phyloP scores from a whole-genome alignment of 805 yeast genomes.

The Blastobotrys chiropterorum region DNA sequence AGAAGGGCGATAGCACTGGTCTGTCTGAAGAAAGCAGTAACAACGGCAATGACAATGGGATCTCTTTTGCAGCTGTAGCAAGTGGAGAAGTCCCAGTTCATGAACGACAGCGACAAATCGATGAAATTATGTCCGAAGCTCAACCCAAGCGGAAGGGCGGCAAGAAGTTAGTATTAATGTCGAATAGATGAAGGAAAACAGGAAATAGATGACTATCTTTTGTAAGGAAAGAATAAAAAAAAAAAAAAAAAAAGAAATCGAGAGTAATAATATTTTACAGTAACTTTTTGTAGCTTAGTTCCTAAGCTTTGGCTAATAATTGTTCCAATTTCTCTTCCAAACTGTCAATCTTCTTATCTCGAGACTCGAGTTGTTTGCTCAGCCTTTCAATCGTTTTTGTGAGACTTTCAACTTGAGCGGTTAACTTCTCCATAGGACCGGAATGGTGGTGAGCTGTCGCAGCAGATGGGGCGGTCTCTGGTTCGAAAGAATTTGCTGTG shows the following conservation, averaged over 20 bases:
- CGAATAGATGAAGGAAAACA: slow-evolving; percentile 7
- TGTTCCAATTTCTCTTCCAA: slow-evolving; percentile 18
- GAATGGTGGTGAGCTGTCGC: neutral
- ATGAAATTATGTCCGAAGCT: slow-evolving; percentile 15
- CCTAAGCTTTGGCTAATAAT: slow-evolving; percentile 9
- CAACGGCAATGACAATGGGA: slow-evolving; percentile 19
- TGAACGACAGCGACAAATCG: slow-evolving; percentile 17
- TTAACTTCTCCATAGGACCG: slow-evolving; percentile 15
- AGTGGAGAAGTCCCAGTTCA: slow-evolving; percentile 16
- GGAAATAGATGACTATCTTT: no score
- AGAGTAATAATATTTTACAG: neutral
- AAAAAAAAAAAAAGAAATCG: no score
- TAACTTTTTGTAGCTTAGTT: neutral
- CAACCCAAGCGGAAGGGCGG: slow-evolving; percentile 17
- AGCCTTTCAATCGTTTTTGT: slow-evolving; percentile 19
- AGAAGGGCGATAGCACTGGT: slow-evolving; percentile 5
- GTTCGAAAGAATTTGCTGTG: neutral
- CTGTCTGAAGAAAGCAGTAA: slow-evolving; percentile 3
- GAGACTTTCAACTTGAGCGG: slow-evolving; percentile 16
- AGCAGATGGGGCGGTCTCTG: neutral
- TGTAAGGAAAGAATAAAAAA: no score
- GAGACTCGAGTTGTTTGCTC: slow-evolving; percentile 17
- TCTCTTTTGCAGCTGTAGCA: slow-evolving; percentile 12
- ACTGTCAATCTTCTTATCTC: slow-evolving; percentile 17
- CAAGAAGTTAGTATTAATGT: slow-evolving; percentile 26